These are phyloP conservation scores for Thielaviopsis populi DNA, from an alignment of 2,329 filamentous ascomycete species.

Conservation along the genomic window DNA sequence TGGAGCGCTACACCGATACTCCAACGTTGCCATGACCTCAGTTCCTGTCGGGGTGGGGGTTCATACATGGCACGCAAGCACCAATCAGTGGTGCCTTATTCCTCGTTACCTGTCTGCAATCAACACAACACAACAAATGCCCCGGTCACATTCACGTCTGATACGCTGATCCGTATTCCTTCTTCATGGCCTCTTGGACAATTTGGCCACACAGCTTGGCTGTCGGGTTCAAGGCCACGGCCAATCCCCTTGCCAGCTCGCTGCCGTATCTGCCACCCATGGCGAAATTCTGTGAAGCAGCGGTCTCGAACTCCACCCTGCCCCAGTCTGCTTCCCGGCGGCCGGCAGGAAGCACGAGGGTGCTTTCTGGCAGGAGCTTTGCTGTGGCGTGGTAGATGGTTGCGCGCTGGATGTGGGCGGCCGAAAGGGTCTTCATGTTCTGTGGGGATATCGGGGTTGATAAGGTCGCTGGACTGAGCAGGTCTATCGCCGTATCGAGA, in stretches of 20 bases:
- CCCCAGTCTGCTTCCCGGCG: constrained; percentile 36
- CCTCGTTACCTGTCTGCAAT: neutral
- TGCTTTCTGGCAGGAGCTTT: constrained; percentile 30
- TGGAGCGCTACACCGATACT: neutral
- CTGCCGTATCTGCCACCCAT: constrained; percentile 50
- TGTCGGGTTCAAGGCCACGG: constrained; percentile 51
- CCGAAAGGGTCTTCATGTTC: constrained; percentile 49
- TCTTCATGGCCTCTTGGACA: constrained; percentile 54
- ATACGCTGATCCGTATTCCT: constrained; percentile 45
- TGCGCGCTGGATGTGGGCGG: constrained; percentile 57
- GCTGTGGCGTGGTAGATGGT: constrained; percentile 46
- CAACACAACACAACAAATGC: neutral
- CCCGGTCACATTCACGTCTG: constrained; percentile 22
- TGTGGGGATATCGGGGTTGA: constrained; percentile 44
- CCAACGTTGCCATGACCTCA: neutral
- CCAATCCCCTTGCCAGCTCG: constrained; percentile 47
- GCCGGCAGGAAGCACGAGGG: constrained; percentile 26
- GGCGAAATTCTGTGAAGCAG: constrained; percentile 48
- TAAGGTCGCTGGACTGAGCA: constrained; percentile 40
- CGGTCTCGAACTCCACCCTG: constrained; percentile 43
- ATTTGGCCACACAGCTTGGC: constrained; percentile 56
- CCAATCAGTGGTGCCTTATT: neutral
- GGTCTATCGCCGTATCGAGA: constrained; percentile 40
- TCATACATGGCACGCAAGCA: neutral
- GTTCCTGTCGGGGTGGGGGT: neutral